Percentiles rank a stretch among this genome's conserved stretches.
phyloP scores from a whole-genome alignment of 2,329 filamentous ascomycete genomes.

The Beauveria sp. region DNA sequence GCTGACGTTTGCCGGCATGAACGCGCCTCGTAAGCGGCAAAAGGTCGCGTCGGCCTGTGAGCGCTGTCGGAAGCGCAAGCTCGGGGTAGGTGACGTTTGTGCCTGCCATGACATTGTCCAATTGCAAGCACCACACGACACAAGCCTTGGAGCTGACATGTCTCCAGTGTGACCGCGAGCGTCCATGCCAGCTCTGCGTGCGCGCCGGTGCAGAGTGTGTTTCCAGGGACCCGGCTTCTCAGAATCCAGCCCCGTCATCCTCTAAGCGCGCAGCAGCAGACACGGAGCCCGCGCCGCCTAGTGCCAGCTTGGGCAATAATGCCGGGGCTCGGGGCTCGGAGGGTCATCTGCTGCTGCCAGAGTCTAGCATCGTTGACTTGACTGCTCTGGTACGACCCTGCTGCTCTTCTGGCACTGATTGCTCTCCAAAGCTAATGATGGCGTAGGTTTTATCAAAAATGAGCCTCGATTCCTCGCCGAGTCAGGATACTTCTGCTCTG shows the following conservation, averaged over 20 bases:
- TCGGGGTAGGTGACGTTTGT: not conserved
- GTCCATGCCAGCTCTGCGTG: slow-evolving; percentile 11
- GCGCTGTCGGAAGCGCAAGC: slow-evolving; percentile 9
- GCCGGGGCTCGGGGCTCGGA: not conserved
- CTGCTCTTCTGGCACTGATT: not conserved
- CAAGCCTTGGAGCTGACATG: not conserved
- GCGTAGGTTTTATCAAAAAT: slow-evolving; percentile 4
- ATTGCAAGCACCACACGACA: not conserved
- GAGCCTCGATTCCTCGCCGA: not conserved
- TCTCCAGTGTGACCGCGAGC: slow-evolving; percentile 6
- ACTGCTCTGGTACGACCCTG: not conserved
- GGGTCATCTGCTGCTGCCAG: not conserved
- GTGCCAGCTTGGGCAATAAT: not conserved
- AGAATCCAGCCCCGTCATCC: not conserved
- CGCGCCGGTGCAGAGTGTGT: slow-evolving; percentile 10
- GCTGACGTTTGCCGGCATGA: not conserved
- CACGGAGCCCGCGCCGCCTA: not conserved
- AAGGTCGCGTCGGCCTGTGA: slow-evolving; percentile 10
- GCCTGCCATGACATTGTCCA: not conserved
- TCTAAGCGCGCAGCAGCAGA: not conserved
- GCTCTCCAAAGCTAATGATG: not conserved
- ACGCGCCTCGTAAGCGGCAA: slow-evolving; percentile 8
- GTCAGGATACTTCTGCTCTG: slow-evolving; percentile 10
- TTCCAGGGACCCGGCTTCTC: not conserved
- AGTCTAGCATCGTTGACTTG: slow-evolving; percentile 11